Conservation (phyloP, 257 asterid genomes). For the Paraleonurus japonicus region DNA sequence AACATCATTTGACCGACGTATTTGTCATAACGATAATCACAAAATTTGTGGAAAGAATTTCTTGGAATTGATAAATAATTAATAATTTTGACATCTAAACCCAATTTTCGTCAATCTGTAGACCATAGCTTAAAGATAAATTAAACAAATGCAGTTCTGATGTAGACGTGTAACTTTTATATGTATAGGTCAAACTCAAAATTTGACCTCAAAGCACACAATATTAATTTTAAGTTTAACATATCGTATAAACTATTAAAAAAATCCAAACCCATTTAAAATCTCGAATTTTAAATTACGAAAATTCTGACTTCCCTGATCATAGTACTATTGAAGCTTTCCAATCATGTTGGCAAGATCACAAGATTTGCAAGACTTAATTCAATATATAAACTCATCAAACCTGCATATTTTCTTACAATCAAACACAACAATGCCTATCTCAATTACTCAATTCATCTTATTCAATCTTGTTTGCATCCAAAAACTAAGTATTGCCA, state of each 20-base stretch:
- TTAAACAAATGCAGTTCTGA: not conserved
- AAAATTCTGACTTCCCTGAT: not conserved
- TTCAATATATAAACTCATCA: not conserved
- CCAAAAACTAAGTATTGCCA: not conserved
- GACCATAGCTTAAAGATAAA: not conserved
- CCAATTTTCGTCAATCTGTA: not conserved
- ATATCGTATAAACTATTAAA: not conserved
- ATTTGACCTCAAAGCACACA: not conserved
- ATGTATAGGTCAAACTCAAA: not conserved
- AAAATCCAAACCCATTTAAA: not conserved
- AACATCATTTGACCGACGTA: not conserved
- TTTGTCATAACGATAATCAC: constrained; percentile 7
- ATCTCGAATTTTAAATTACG: not conserved
- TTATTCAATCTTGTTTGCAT: not conserved
- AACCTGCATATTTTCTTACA: not conserved
- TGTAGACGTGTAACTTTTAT: not conserved
- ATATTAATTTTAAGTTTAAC: not conserved
- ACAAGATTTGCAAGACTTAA: not conserved
- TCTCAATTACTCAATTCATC: not conserved
- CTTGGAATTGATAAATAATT: constrained; percentile 7
- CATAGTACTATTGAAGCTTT: not conserved
- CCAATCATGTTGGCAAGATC: not conserved
- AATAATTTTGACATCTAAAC: not conserved
- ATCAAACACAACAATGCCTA: not conserved
- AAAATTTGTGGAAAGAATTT: not conserved